These are phyloP conservation scores for Aciculosporium take DNA, from an alignment of 2,329 filamentous ascomycete genomes.

Conservation along the genomic window DNA sequence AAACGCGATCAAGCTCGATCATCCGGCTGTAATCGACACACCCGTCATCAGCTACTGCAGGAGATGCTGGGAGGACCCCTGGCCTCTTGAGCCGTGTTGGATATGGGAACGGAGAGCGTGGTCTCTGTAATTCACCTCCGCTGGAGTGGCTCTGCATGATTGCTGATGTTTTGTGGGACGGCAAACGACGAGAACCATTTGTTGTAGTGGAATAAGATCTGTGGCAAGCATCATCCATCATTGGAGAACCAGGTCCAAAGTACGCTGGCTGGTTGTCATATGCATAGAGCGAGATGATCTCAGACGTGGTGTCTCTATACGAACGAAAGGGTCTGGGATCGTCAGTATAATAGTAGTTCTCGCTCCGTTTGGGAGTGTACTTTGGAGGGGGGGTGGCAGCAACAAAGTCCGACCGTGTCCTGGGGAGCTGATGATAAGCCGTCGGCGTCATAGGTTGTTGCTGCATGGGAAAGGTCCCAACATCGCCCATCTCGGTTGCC, in stretches of 20 bases:
- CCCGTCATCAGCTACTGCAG: slow-evolving; percentile 33
- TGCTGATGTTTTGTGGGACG: slow-evolving; percentile 31
- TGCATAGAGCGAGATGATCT: slow-evolving; percentile 41
- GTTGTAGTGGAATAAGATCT: slow-evolving; percentile 43
- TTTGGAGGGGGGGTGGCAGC: slow-evolving; percentile 16
- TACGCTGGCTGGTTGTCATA: slow-evolving; percentile 33
- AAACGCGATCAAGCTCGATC: slow-evolving; percentile 33
- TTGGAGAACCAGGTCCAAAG: slow-evolving; percentile 27
- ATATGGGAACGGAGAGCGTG: slow-evolving; percentile 44
- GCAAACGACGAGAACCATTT: slow-evolving; percentile 30
- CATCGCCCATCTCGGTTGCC: slow-evolving; percentile 52
- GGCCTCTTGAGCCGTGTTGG: slow-evolving; percentile 42
- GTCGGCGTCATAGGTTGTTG: slow-evolving; percentile 16
- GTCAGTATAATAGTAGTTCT: slow-evolving; percentile 22
- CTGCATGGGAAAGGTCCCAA: slow-evolving; percentile 43
- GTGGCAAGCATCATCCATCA: slow-evolving; percentile 30
- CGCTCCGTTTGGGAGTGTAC: slow-evolving; percentile 16
- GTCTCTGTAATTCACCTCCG: slow-evolving; percentile 29
- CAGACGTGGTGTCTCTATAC: slow-evolving; percentile 37
- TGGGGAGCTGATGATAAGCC: slow-evolving; percentile 14
- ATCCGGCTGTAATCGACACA: slow-evolving; percentile 35
- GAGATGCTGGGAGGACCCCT: slow-evolving; percentile 34
- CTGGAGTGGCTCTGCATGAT: slow-evolving; percentile 35
- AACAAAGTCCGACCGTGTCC: slow-evolving; percentile 16
- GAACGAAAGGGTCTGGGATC: slow-evolving; percentile 32